Base-by-base conservation (phyloP, 306 rosid species). In the Parietaria judaica region DNA sequence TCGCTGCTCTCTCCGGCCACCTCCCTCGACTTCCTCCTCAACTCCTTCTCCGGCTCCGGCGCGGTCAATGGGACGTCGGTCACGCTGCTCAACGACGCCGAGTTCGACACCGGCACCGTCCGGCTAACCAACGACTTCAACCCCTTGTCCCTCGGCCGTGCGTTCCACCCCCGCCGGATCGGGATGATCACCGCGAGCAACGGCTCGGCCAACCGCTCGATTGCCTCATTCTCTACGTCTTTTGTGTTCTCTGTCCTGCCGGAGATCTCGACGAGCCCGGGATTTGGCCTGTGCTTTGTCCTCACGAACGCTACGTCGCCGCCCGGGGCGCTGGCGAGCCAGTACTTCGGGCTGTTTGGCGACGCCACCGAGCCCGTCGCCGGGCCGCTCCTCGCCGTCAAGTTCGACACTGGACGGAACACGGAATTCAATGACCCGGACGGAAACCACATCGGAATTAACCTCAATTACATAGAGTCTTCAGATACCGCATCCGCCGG, bases 301-400 rank as follows among this genome's bases (percentile, higher is more conserved):
- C 86, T 91, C 34, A 74, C 89, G 46, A 77, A 84, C 72, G 66
- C 76, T 17, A 83, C 87, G n/a, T 77, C 87, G 9, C 96, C 87
- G 48, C 88, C 89, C 35, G 78, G 67, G 7, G 92, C 91, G 0
- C 43, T 91, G 53, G 84, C 96, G 9, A 71, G 95, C 66, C 98
- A 91, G 66, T 88, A 83, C 76, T 91, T 87, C 12, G 98, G 98
- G 0, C 79, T 91, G 53, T 91, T 91, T 86, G 56, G 84, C 3
- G 77, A 83, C 81, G 76, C 84, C 4, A 70, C 81, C 2, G 60
- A 38, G 4, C 76, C 79, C 13, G 0, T 69, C 15, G 66, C 34
- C 3, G 78, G 80, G 56, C 96, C 98, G 3, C 81, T 91, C 4
- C 45, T 88, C 37, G 98, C 86, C 53, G 86, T 91, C 14, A 94